Conservation (phyloP, 129 eudicot genomes). For the Pseudognaphalium luteoalbum region DNA sequence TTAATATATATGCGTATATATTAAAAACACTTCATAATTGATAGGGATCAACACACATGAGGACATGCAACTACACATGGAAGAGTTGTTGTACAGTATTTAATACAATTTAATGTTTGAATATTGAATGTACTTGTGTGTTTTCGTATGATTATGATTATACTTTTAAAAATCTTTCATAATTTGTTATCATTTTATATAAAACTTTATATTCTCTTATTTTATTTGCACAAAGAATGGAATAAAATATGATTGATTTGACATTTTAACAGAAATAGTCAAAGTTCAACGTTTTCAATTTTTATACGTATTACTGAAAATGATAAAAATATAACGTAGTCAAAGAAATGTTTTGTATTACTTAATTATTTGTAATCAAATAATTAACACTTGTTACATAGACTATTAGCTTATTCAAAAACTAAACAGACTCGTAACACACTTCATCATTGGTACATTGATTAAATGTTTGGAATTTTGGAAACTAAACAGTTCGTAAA, state of each 20-base stretch:
- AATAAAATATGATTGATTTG: neutral
- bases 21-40: neutral
- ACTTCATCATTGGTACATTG: too few relatives aligned
- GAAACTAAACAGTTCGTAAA: too few relatives aligned
- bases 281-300: neutral
- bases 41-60: neutral
- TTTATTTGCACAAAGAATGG: neutral
- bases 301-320: neutral
- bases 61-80: neutral
- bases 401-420: too few relatives aligned
- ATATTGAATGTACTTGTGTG: neutral
- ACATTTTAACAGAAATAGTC: neutral
- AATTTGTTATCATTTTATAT: neutral
- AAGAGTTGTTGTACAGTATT: neutral
- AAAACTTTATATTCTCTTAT: neutral
- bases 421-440: too few relatives aligned
- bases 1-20: too few relatives aligned
- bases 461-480: too few relatives aligned
- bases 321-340: too few relatives aligned
- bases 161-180: neutral
- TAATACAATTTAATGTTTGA: neutral
- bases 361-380: too few relatives aligned
- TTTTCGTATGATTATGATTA: neutral
- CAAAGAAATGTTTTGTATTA: too few relatives aligned
- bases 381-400: too few relatives aligned